Evolutionary conservation across 2,329 filamentous ascomycete genomes (phyloP), one percentile per base, ranked within the genome.

Genomic region (Huntiella abstrusa): DNA sequence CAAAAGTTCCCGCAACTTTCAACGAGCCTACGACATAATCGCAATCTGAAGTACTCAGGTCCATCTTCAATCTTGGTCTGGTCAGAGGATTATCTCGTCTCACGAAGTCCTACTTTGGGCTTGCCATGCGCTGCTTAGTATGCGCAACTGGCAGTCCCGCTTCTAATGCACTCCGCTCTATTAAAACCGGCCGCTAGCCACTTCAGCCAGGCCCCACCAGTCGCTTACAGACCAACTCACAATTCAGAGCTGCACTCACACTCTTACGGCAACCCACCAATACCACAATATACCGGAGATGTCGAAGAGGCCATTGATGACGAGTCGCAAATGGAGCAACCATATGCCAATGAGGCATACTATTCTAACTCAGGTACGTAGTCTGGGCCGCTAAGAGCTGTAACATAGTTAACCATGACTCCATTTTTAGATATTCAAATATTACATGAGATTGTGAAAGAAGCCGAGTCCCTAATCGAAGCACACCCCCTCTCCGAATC

Each of bases 361-460:
- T 76, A 80, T 54, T 71, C 72, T 46, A 75, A 80, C 54, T 63
- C 77, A 62, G 75, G 76, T 77, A 54, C 33, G 56, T 35, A 3
- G 11, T 8, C 15, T 33, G 13, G 10, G 32, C 33, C 32, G 42
- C 55, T 34, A 52, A 57, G 45, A 49, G 52, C 38, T 50, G 51
- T 52, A n/a, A 28, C 22, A 28, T 28, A 7, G 8, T 28, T 28
- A 28, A 28, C 22, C 6, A 28, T 28, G 22, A 10, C 22, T 28
- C 8, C n/a, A 49, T 40, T 16, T 28, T 4, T 33, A 86, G 87
- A 92, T 64, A 82, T 94, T 59, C 71, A 73, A 51, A 70, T 85
- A 51, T 69, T 94, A 49, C 80, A 85, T 60, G 70, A 80, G 49
- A 83, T 94, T 55, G 77, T 92, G 55, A 66, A 68, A 51, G 69